Evolutionary conservation across 2,329 filamentous ascomycete genomes (phyloP), one percentile per base, ranked within the genome.

Genomic region (Cadophora sp.): DNA sequence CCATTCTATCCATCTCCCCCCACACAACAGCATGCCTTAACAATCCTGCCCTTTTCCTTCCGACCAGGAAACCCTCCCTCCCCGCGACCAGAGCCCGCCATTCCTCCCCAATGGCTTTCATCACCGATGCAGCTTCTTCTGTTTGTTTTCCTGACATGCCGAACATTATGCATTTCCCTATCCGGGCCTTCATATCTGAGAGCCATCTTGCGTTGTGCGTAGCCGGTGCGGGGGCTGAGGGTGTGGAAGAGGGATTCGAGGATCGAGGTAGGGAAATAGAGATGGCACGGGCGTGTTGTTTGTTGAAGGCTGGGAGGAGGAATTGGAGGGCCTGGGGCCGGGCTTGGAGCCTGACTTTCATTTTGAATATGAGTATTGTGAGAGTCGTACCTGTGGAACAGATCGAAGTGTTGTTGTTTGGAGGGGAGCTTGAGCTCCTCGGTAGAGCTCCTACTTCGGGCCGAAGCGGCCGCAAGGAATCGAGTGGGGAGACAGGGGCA

Each of bases 1-100:
- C 85, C 85, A 87, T 87, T 72, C 78, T 80, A 71, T 88, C 92
- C 91, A 94, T 93, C 78, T 97, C 93, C 36, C 93, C 94, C 93
- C 92, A 96, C 0, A 87, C 88, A 27, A 96, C 89, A 70, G 84
- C 83, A 67, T 92, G 89, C 62, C 84, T 81, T 70, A 87, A 86
- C 41, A 95, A 76, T 0, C 91, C 87, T 55, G 84, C 86, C 60
- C 87, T 83, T 71, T 85, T 83, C 67, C 84, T 82, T 13, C 83
- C 85, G 0, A 89, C 91, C 70, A 96, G 78, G 77, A 89, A 96
- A 0, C 93, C 92, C 74, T 95, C 91, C 66, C 88, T 88, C 0
- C 91, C 92, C 0, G 89, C 91, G 36, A 91, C 80, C 65, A 96
- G 80, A 71, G 87, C 86, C 51, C 91, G 82, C 93, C 93, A 96